Conservation (phyloP, 768 basidiomycete species). For the Pisolithus albus region DNA sequence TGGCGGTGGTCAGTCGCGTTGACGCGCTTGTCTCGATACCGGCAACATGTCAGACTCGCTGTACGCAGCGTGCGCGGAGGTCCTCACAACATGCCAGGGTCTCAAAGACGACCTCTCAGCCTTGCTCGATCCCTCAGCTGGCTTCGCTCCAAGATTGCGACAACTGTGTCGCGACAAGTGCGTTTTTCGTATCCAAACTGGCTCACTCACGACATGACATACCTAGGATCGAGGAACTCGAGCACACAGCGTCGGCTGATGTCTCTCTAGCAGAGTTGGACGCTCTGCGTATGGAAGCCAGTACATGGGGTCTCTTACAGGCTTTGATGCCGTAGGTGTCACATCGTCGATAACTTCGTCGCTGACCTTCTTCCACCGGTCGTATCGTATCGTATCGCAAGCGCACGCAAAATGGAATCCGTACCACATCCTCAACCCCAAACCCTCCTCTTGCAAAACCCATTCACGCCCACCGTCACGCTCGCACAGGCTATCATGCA, state of each 20-base stretch:
- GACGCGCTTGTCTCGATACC: no score
- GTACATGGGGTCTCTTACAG: conserved; percentile 79
- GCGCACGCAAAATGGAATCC: conserved; percentile 64
- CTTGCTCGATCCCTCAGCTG: conserved; percentile 57
- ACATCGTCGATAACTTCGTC: background rate
- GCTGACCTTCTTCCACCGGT: background rate
- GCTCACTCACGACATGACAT: background rate
- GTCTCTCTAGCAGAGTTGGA: conserved; percentile 49
- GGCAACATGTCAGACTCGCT: conserved; percentile 31
- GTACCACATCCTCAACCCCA: conserved; percentile 42
- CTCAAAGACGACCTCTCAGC: conserved; percentile 49
- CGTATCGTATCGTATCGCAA: conserved; percentile 15
- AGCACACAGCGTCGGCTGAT: conserved; percentile 32
- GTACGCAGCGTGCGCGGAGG: conserved; percentile 63
- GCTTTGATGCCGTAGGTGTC: conserved; percentile 66
- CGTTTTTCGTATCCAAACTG: background rate
- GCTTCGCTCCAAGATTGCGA: conserved; percentile 62
- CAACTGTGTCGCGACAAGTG: conserved; percentile 52
- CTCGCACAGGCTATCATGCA: conserved; percentile 70
- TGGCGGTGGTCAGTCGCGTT: no score
- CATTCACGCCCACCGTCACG: conserved; percentile 73
- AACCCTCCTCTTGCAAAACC: conserved; percentile 58
- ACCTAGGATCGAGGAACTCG: conserved; percentile 47
- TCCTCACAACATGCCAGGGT: conserved; percentile 53
- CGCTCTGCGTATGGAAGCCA: conserved; percentile 61